Evolutionary conservation across 1,139 yeast genomes (phyloP).

Genomic region (Zygosaccharomyces sapae): DNA sequence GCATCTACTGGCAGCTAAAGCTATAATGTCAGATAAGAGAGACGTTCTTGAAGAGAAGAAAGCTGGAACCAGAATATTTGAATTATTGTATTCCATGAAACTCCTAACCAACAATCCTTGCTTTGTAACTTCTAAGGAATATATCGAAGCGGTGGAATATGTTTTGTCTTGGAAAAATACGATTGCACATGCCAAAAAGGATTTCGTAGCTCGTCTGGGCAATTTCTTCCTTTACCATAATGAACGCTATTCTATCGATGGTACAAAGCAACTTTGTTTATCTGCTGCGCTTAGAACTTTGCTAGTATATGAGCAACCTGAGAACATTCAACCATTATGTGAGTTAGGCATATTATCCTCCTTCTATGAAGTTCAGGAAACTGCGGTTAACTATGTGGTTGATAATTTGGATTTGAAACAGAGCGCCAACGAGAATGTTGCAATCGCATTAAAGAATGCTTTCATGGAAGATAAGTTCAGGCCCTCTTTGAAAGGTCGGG

Average conservation of each 20-base stretch:
- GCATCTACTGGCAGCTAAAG: constrained; percentile 45
- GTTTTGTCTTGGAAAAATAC: constrained; percentile 11
- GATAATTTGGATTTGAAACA: constrained; percentile 18
- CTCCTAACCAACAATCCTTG: constrained; percentile 32
- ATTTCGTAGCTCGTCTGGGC: constrained; percentile 22
- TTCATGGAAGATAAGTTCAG: constrained; percentile 36
- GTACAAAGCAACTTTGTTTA: constrained; percentile 46
- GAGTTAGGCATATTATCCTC: constrained; percentile 39
- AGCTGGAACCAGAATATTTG: constrained; percentile 13
- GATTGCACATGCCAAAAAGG: not conserved
- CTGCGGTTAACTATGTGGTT: constrained; percentile 39
- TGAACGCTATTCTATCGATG: constrained; percentile 37
- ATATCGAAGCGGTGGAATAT: constrained; percentile 35
- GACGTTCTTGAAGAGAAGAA: not conserved
- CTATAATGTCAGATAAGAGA: constrained; percentile 11
- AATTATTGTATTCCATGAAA: constrained; percentile 19
- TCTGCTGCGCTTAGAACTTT: constrained; percentile 37
- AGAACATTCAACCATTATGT: constrained; percentile 31
- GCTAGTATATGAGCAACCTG: constrained; percentile 26
- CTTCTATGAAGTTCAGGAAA: constrained; percentile 49
- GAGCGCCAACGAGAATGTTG: constrained; percentile 18
- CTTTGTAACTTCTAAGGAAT: constrained; percentile 40
- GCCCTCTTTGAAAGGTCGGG: constrained; percentile 44
- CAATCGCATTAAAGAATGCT: constrained; percentile 34
- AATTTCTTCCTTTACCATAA: constrained; percentile 34